Evolutionary conservation across 345 rosid species (phyloP).

Genomic region (Hibiscus tridactylites): DNA sequence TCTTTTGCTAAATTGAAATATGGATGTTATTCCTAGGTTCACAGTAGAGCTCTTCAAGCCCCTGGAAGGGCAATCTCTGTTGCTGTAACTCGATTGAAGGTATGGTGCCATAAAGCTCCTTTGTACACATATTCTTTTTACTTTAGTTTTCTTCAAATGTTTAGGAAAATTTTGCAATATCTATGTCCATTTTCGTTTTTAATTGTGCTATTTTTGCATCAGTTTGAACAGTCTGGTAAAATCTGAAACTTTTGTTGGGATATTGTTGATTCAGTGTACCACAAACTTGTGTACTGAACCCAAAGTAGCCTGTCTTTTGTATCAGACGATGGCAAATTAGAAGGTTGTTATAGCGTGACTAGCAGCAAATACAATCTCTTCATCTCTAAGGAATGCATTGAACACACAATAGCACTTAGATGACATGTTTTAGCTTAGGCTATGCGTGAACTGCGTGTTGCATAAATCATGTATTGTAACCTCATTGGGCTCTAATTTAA

Average conservation of each 20-base stretch:
- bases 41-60: slow-evolving; percentile 88
- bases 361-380: not conserved
- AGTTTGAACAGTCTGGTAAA: not conserved
- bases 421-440: too few relatives aligned
- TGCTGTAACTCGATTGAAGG: slow-evolving; percentile 85
- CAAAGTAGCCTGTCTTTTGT: not conserved
- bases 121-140: not conserved
- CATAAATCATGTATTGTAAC: not conserved
- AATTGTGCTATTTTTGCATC: not conserved
- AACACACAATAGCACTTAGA: not conserved
- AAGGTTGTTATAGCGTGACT: not conserved
- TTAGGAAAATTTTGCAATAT: not conserved
- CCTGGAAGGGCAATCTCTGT: slow-evolving; percentile 92
- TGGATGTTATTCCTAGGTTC: slow-evolving; percentile 29
- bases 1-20: slow-evolving; percentile 7
- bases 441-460: too few relatives aligned
- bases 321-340: not conserved
- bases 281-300: not conserved
- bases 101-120: slow-evolving; percentile 15
- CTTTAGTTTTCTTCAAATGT: not conserved
- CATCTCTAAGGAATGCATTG: not conserved
- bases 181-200: not conserved
- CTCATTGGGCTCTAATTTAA: not conserved
- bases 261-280: not conserved
- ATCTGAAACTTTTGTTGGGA: not conserved